A percentile compares a stretch with the other conserved stretches of the same genome.
Conservation (phyloP, 1,139 yeast species). For the Wickerhamomyces sp. region DNA sequence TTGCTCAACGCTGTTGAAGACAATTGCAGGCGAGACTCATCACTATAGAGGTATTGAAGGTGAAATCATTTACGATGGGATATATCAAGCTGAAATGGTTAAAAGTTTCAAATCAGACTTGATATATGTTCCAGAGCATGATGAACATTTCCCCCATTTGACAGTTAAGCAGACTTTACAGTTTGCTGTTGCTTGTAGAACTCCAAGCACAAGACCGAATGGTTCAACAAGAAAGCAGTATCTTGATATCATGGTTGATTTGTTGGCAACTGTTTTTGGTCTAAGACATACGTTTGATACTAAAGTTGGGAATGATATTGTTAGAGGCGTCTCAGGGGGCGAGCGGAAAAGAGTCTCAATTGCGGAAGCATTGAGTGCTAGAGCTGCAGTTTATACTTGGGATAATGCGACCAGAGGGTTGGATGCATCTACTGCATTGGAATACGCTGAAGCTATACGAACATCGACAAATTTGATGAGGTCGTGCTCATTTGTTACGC, state of each 20-base stretch:
- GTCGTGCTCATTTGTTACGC: slow-evolving; percentile 38
- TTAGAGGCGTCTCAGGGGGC: slow-evolving; percentile 83
- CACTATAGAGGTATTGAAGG: slow-evolving; percentile 31
- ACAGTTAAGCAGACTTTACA: slow-evolving; percentile 47
- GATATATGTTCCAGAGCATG: slow-evolving; percentile 48
- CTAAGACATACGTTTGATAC: slow-evolving; percentile 64
- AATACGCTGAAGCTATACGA: slow-evolving; percentile 39
- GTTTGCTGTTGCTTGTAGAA: slow-evolving; percentile 33
- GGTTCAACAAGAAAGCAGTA: slow-evolving; percentile 34
- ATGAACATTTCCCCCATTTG: slow-evolving; percentile 49
- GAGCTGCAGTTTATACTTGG: slow-evolving; percentile 53
- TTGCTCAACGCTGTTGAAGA: slow-evolving; percentile 42
- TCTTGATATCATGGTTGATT: slow-evolving; percentile 45
- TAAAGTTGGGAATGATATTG: slow-evolving; percentile 64
- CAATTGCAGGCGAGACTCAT: slow-evolving; percentile 34
- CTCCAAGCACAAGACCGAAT: slow-evolving; percentile 37
- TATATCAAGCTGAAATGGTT: slow-evolving; percentile 43
- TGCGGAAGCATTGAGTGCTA: slow-evolving; percentile 51
- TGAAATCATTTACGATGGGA: slow-evolving; percentile 43
- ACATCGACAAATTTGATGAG: slow-evolving; percentile 33
- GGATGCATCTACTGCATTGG: slow-evolving; percentile 54
- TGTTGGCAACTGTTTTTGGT: slow-evolving; percentile 50
- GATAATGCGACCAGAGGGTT: slow-evolving; percentile 61
- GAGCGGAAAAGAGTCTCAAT: slow-evolving; percentile 80
- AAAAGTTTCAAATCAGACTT: slow-evolving; percentile 44